Evolutionary conservation across 768 basidiomycete species (phyloP), one percentile per base, ranked within the genome.

Genomic region (Brasilioporus rufonigricans): DNA sequence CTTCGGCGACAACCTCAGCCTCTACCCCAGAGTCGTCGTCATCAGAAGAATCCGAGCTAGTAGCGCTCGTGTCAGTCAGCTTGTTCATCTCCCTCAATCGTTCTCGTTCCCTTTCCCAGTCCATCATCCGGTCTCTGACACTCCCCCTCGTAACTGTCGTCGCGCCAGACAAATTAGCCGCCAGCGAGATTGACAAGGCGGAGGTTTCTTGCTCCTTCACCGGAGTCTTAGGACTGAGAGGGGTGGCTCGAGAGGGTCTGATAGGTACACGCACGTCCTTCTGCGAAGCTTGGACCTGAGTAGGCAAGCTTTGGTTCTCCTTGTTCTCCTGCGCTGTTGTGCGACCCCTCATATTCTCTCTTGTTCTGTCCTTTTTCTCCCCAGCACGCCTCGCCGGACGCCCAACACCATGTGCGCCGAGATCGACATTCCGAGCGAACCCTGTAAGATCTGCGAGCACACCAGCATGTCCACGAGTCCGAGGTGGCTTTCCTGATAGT

Each of bases 61-160:
- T 55, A 71, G 68, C 55, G 69, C 76, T 63, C 77, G 79, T 61
- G 63, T 89, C 86, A 64, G 84, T 77, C 63, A 86, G 55, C 55
- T 76, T 74, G 56, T 78, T 79, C 77, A 88, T 84, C 75, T 89
- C 87, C 61, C 87, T 77, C 64, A 89, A 69, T 55, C 86, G 74
- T 69, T 84, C 78, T 33, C 80, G 78, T 68, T 89, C 87, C 39
- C 83, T 74, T 65, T 91, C 87, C 87, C 89, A 91, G 61, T 89
- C 88, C 59, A 76, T 76, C 60, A 90, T 84, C 12, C 89, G 76
- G 54, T 87, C 81, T 53, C 77, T 79, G 18, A 77, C 77, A 18
- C 73, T 72, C 24, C 67, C 71, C 45, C 41, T 71, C 26, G 63
- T 48, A 9, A 65, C 53, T 11, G 53, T 58, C 10, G 64, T 58